These are phyloP conservation scores for Malassezia obtusa DNA, from an alignment of 1,284 basidiomycete species.

Conservation along the genomic window DNA sequence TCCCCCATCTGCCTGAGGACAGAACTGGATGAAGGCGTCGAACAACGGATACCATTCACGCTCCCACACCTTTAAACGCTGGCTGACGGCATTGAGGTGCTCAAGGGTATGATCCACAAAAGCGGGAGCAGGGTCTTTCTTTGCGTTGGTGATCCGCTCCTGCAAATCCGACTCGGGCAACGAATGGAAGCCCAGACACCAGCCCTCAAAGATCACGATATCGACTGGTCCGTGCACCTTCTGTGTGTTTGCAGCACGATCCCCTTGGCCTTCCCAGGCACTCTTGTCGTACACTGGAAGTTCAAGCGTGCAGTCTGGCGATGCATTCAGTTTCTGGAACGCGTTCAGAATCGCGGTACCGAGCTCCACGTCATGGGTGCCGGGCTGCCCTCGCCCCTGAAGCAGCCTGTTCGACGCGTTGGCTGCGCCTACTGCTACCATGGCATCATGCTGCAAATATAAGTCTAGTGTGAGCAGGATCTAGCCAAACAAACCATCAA, in stretches of 20 bases:
- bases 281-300: constrained; percentile 83
- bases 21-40: constrained; percentile 59
- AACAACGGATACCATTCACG: constrained; percentile 60
- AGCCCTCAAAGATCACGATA: constrained; percentile 71
- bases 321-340: constrained; percentile 41
- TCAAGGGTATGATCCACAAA: constrained; percentile 45
- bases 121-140: constrained; percentile 23
- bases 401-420: constrained; percentile 60
- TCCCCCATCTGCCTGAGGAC: constrained; percentile 13
- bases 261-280: constrained; percentile 66
- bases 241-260: constrained; percentile 56
- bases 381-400: constrained; percentile 70
- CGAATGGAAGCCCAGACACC: constrained; percentile 52
- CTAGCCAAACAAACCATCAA: constrained; percentile 52
- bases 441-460: constrained; percentile 61
- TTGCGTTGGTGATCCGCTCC: constrained; percentile 25
- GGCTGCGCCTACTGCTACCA: constrained; percentile 55
- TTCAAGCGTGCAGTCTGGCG: constrained; percentile 51
- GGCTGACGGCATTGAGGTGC: constrained; percentile 59
- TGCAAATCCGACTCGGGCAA: constrained; percentile 46
- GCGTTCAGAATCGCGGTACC: constrained; percentile 55
- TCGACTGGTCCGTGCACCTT: constrained; percentile 56
- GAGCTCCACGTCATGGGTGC: constrained; percentile 70
- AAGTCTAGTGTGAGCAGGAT: constrained; percentile 53
- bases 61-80: constrained; percentile 55